Conservation (phyloP, 2,329 filamentous ascomycete genomes). For the Gnomoniopsis sp. region DNA sequence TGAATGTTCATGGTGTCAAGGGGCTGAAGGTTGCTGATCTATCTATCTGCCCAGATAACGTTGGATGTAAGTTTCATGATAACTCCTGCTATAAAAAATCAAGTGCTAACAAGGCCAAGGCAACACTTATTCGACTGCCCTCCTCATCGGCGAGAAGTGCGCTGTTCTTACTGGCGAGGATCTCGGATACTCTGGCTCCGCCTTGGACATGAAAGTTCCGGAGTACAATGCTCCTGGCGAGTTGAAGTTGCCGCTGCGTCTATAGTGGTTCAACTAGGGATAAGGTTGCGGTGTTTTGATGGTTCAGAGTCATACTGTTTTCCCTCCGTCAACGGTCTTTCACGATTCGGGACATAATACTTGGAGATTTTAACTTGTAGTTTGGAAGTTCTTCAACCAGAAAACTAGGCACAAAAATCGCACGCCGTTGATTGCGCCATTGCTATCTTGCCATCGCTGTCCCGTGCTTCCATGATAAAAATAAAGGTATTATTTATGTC, state of each 20-base stretch:
- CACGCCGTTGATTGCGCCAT: no score
- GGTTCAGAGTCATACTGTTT: background rate
- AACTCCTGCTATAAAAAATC: slow-evolving; percentile 32
- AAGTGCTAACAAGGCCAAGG: slow-evolving; percentile 11
- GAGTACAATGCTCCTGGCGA: slow-evolving; percentile 58
- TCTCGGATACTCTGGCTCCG: slow-evolving; percentile 67
- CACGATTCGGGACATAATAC: background rate
- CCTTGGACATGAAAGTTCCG: slow-evolving; percentile 74
- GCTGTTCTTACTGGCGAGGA: slow-evolving; percentile 69
- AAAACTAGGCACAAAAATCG: no score
- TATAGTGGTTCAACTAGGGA: slow-evolving; percentile 27
- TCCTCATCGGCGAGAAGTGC: slow-evolving; percentile 74
- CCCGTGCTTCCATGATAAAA: no score
- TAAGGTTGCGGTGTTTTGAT: background rate
- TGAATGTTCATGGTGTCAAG: slow-evolving; percentile 75
- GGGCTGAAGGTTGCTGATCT: slow-evolving; percentile 75
- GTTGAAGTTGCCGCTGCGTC: slow-evolving; percentile 34
- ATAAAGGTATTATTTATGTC: no score
- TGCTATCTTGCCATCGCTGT: no score
- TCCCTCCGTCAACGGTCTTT: background rate
- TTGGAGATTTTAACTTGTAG: background rate
- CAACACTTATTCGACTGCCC: slow-evolving; percentile 57
- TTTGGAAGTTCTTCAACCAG: background rate
- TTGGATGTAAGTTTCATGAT: slow-evolving; percentile 59
- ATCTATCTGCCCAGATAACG: slow-evolving; percentile 75